Percentiles rank a stretch among this genome's conserved stretches.
Conservation (phyloP, 2,329 filamentous ascomycete genomes). For the Microsporum ferrugineum region DNA sequence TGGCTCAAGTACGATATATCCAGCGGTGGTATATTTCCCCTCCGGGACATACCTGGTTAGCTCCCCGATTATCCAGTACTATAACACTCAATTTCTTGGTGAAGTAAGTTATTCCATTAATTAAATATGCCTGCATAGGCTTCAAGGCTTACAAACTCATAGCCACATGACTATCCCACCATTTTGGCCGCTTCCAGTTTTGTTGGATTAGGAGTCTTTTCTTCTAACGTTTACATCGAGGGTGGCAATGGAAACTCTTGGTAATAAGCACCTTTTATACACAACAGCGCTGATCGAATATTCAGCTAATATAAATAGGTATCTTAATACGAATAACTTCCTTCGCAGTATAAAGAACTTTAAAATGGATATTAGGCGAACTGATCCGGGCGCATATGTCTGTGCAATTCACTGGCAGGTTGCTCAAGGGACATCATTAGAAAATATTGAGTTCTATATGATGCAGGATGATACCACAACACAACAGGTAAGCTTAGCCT, state of each 20-base stretch:
- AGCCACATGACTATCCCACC: conserved; percentile 13
- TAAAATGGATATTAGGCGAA: conserved; percentile 18
- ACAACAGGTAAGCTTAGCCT: background rate
- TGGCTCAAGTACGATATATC: conserved; percentile 67
- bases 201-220: conserved; percentile 16
- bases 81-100: conserved; percentile 18
- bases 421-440: conserved; percentile 9
- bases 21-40: conserved; percentile 76
- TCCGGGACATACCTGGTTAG: conserved; percentile 29
- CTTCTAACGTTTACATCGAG: conserved; percentile 16
- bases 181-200: conserved; percentile 18
- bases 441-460: conserved; percentile 67
- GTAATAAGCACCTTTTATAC: too few species aligned
- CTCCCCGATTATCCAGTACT: conserved; percentile 17
- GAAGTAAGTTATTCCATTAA: conserved; percentile 8
- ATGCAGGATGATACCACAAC: conserved; percentile 21
- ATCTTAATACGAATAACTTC: conserved; percentile 17
- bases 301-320: conserved; percentile 1
- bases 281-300: too few species aligned
- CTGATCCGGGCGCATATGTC: conserved; percentile 32
- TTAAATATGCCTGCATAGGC: background rate
- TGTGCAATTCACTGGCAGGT: conserved; percentile 12
- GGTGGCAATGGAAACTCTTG: conserved; percentile 6
- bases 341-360: conserved; percentile 16
- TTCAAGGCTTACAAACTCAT: background rate